Evolutionary conservation across 768 basidiomycete species (phyloP).

Genomic region (Galerina sulciceps): DNA sequence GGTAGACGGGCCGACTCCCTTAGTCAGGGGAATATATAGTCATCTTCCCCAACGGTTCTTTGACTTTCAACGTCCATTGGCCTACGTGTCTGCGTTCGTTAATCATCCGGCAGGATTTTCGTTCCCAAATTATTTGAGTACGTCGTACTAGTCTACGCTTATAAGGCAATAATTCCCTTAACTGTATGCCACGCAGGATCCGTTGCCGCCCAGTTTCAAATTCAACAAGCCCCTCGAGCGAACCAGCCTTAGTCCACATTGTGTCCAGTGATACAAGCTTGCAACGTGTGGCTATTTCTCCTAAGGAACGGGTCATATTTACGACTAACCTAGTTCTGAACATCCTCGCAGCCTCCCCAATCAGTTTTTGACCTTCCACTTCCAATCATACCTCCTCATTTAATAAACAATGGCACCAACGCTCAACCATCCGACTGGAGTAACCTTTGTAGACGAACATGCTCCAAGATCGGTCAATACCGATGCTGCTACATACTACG

Average conservation of each 20-base stretch:
- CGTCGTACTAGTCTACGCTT: neutral
- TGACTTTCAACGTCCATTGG: neutral
- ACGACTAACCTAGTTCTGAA: conserved; percentile 17
- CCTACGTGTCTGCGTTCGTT: neutral
- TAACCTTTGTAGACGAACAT: conserved; percentile 70
- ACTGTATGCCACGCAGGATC: neutral
- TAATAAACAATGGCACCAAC: conserved; percentile 60
- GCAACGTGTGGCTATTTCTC: conserved; percentile 1
- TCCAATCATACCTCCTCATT: conserved; percentile 12
- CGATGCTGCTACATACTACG: conserved; percentile 85
- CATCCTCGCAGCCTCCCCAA: conserved; percentile 18
- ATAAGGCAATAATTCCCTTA: neutral
- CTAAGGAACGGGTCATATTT: conserved; percentile 7
- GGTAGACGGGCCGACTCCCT: conserved; percentile 9
- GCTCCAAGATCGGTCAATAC: conserved; percentile 51
- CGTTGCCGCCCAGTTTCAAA: neutral
- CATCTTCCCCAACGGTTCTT: neutral
- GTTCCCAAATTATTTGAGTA: neutral
- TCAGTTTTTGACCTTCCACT: conserved; percentile 9
- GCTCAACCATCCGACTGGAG: conserved; percentile 64
- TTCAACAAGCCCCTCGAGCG: neutral
- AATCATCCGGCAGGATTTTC: neutral
- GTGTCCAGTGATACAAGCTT: neutral
- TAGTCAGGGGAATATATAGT: conserved; percentile 7
- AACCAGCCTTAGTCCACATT: neutral